These are phyloP conservation scores for Drechslerella coelobrocha DNA, from an alignment of 2,329 filamentous ascomycete species.

Conservation along the genomic window DNA sequence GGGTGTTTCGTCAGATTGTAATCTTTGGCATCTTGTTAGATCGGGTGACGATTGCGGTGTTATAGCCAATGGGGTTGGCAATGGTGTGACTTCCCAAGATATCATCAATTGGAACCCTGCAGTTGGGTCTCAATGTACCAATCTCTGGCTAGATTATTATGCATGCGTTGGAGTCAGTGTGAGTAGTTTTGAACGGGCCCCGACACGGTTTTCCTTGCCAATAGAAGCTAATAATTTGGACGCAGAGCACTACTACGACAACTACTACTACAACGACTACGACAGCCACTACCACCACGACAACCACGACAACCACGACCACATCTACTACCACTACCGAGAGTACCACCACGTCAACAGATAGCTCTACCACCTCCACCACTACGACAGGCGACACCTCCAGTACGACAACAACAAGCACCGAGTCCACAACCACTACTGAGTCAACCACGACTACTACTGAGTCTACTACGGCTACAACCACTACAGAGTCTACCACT, in stretches of 20 bases:
- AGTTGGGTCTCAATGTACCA: neutral
- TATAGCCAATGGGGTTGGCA: constrained; percentile 17
- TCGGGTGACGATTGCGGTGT: constrained; percentile 21
- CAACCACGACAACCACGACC: constrained; percentile 9
- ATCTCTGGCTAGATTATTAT: constrained; percentile 28
- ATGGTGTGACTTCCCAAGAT: constrained; percentile 12
- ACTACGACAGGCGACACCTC: neutral
- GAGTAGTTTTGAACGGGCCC: neutral
- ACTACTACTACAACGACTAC: constrained; percentile 14
- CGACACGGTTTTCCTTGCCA: neutral
- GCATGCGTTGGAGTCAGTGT: constrained; percentile 34
- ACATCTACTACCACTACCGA: neutral
- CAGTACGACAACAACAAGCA: neutral
- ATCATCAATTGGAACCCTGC: constrained; percentile 31
- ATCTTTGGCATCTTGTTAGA: constrained; percentile 25
- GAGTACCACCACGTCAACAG: constrained; percentile 1
- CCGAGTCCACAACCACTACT: neutral
- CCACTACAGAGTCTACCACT: constrained; percentile 8
- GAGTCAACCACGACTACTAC: neutral
- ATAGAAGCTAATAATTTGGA: neutral
- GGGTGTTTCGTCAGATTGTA: constrained; percentile 12
- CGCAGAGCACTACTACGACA: neutral
- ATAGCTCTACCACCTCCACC: neutral
- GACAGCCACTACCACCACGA: constrained; percentile 1
- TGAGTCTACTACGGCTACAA: constrained; percentile 6